Percentiles rank a stretch among this genome's conserved stretches.
Conservation (phyloP, 257 asterid species). For the Coffea eugenioides region DNA sequence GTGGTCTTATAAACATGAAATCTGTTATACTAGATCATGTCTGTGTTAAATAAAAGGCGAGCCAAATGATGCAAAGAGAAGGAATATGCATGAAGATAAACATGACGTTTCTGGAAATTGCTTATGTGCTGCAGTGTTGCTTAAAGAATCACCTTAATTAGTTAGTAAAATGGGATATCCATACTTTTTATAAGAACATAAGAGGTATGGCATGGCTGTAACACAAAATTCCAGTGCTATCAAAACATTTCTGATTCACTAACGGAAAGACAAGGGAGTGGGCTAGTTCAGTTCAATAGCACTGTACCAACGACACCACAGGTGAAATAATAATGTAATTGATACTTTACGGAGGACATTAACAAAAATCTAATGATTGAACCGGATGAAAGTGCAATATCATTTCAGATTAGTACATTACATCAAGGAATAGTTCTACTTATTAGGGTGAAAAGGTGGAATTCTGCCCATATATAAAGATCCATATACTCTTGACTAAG, state of each 20-base stretch:
- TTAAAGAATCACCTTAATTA: not conserved
- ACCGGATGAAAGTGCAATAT: conserved; percentile 1
- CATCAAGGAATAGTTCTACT: not conserved
- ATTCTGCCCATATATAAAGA: not conserved
- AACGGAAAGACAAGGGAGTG: not conserved
- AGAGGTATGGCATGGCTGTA: not conserved
- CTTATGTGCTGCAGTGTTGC: not conserved
- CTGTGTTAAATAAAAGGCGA: not conserved
- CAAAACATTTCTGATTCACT: not conserved
- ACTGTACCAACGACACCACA: no score
- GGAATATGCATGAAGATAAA: not conserved
- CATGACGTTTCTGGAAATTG: not conserved
- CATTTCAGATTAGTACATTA: not conserved
- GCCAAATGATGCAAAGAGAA: not conserved
- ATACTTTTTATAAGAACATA: not conserved
- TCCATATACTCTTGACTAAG: not conserved
- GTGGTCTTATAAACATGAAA: no score
- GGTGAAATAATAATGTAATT: not conserved
- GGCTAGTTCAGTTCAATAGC: not conserved
- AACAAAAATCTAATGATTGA: not conserved
- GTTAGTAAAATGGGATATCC: not conserved
- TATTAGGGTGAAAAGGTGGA: not conserved
- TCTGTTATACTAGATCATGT: no score
- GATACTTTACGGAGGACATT: not conserved
- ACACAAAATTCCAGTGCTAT: not conserved